Percentiles rank a stretch among this genome's conserved stretches.
These are phyloP conservation scores for Quillaja saponaria DNA, from an alignment of 306 rosid genomes.

Conservation along the genomic window DNA sequence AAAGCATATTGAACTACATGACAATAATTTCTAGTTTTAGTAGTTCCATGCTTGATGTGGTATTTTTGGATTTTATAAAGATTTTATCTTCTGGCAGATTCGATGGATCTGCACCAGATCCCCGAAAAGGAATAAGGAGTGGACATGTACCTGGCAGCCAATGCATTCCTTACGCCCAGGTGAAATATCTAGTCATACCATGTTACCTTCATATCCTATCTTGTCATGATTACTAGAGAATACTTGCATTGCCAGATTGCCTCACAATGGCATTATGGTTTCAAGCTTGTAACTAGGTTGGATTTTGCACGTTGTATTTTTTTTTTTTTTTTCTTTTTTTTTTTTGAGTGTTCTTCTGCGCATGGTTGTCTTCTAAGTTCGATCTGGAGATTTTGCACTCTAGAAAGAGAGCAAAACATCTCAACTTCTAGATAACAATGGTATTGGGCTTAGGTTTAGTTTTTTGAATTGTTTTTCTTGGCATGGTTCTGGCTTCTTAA, in stretches of 20 bases:
- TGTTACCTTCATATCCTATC: background rate
- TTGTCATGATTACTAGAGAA: background rate
- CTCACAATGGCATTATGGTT: no score
- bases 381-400: background rate
- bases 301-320: background rate
- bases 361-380: constrained; percentile 14
- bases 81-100: constrained; percentile 57
- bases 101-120: constrained; percentile 75
- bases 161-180: constrained; percentile 83
- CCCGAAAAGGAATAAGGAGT: constrained; percentile 84
- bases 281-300: no score
- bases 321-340: no score
- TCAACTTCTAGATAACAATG: background rate
- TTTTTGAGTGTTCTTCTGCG: constrained; percentile 1
- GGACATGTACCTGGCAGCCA: constrained; percentile 96
- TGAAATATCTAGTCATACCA: constrained; percentile 23
- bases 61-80: constrained; percentile 30
- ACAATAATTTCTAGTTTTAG: no score
- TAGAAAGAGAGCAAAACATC: background rate
- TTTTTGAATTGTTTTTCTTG: no score
- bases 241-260: no score
- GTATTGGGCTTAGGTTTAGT: background rate
- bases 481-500: no score
- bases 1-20: no score
- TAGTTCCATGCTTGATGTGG: background rate